Base-by-base conservation (phyloP, 345 rosid genomes). In the Eucalyptus pauciflora region DNA sequence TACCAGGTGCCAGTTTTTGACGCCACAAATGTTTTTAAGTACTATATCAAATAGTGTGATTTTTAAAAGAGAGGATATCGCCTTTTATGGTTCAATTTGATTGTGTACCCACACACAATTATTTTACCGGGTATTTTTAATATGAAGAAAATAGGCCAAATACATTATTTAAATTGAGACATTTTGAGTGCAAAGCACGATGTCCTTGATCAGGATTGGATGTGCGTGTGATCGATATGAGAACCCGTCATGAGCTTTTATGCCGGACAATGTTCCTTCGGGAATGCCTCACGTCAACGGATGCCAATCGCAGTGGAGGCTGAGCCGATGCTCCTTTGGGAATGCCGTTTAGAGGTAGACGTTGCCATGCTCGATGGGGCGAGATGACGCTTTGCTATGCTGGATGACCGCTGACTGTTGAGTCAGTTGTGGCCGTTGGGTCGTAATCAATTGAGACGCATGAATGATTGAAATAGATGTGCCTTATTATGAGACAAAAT, bases 341-440 rank as follows among this genome's bases (percentile, higher is more conserved):
- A 50, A 50, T 50, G 54, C 8, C 0, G 2, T 50, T 1, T 50
- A 50, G 1, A 50, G 54, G 8, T 50, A 15, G 3, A 50, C 0
- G 0, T 50, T 50, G 0, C 20, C 20, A 0, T 16, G 8, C 20
- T 50, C 3, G 0, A 50, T 50, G 1, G 20, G 20, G 20, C 1
- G 20, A 50, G 54, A 50, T 3, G 0, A 50, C 20, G 1, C 7
- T 0, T 2, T 0, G 2, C 52, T 16, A 6, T 50, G 54, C 8
- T 1, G 0, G 1, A 50, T 50, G 20, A 50, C 54, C 3, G 8
- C 8, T 50, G 8, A 50, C 8, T 50, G 0, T 50, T 50, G 20
- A 50, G 54, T 16, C 0, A 1, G 2, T 0, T 7, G 0, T 50
- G 3, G 20, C 20, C 54, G 0, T 50, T 50, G 0, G 54, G 54